Evolutionary conservation across 176 grass and related monocot species (phyloP).

Genomic region (Phoenix roebelenii): DNA sequence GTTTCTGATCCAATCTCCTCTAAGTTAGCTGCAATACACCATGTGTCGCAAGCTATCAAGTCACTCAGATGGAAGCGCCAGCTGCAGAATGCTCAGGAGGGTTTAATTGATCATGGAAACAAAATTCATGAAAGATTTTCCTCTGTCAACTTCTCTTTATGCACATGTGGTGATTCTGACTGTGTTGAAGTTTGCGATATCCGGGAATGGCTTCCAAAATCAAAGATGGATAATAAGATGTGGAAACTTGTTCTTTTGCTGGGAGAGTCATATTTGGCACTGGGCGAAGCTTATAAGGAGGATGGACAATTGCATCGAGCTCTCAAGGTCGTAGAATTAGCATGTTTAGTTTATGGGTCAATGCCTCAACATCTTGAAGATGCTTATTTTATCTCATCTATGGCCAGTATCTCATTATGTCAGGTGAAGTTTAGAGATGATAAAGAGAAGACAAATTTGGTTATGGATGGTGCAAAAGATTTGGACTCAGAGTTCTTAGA

Average conservation of each 20-base stretch:
- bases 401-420: constrained; percentile 34
- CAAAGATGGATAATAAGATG: constrained; percentile 86
- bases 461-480: constrained; percentile 34
- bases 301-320: constrained; percentile 54
- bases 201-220: constrained; percentile 92
- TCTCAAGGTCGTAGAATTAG: constrained; percentile 92
- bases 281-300: constrained; percentile 84
- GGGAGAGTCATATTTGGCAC: constrained; percentile 91
- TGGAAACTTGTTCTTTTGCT: constrained; percentile 99
- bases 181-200: constrained; percentile 96
- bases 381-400: constrained; percentile 91
- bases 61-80: constrained; percentile 93
- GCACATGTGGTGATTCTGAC: constrained; percentile 83
- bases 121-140: constrained; percentile 46
- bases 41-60: constrained; percentile 94
- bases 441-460: constrained; percentile 32
- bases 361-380: constrained; percentile 89
- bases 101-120: constrained; percentile 33
- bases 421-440: constrained; percentile 16
- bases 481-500: constrained; percentile 19
- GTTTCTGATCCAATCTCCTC: constrained; percentile 81
- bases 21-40: constrained; percentile 96
- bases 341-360: constrained; percentile 85
- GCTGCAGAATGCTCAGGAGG: constrained; percentile 57
- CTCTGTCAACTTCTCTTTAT: constrained; percentile 52